Percentiles rank a stretch among this genome's conserved stretches.
Conservation (phyloP, 2,329 filamentous ascomycete species). For the Onygena corvina region DNA sequence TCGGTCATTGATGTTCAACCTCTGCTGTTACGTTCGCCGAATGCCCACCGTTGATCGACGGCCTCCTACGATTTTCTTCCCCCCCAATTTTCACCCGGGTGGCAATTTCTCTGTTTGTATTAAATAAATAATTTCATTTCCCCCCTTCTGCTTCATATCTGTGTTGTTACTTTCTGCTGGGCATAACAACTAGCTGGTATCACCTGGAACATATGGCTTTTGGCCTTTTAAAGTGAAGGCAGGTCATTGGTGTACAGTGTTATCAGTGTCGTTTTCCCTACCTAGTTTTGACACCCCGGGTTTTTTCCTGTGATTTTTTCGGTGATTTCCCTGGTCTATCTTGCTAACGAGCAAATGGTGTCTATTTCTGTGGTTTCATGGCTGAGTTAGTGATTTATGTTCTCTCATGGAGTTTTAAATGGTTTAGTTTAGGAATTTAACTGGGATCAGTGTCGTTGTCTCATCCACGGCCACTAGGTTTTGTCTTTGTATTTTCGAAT, state of each 20-base stretch:
- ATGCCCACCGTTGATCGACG: background rate
- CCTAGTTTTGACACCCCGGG: background rate
- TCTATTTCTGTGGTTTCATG: constrained; percentile 1
- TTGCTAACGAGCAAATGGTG: constrained; percentile 3
- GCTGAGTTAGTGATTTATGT: background rate
- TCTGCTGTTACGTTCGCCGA: background rate
- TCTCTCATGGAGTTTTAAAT: background rate
- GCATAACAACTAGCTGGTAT: too few species aligned
- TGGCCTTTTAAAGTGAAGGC: background rate
- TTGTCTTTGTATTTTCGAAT: background rate
- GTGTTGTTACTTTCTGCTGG: too few species aligned
- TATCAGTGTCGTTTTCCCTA: background rate
- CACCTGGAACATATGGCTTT: background rate
- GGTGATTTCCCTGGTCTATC: background rate
- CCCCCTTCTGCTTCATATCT: too few species aligned
- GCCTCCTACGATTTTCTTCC: background rate
- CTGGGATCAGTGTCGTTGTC: background rate
- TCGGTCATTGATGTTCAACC: background rate
- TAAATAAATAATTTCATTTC: background rate
- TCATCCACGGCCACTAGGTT: background rate
- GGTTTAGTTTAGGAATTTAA: background rate
- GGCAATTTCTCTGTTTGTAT: background rate
- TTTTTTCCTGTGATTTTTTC: background rate
- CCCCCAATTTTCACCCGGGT: background rate
- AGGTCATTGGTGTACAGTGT: background rate